Percentiles rank a stretch among this genome's conserved stretches.
phyloP scores from a whole-genome alignment of 805 yeast genomes.

The Metschnikowia peoriensis region DNA sequence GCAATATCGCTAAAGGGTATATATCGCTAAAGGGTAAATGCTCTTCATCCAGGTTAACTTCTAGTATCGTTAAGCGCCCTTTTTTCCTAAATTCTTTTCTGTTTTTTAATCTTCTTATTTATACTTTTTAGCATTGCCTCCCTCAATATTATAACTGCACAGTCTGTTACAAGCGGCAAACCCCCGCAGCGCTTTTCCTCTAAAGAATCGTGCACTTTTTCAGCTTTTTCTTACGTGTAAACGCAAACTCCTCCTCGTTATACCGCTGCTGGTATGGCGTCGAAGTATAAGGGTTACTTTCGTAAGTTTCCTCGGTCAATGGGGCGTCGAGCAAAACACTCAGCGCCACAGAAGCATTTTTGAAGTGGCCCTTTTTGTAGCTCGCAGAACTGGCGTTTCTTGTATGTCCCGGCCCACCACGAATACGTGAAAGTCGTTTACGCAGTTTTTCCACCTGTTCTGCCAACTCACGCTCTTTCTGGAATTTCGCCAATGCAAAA shows the following conservation, averaged over 20 bases:
- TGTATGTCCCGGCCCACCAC: constrained; percentile 24
- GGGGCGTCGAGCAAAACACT: constrained; percentile 40
- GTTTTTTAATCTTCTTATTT: too few species aligned
- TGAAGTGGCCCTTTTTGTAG: constrained; percentile 35
- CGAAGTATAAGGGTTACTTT: constrained; percentile 35
- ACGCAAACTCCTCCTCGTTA: constrained; percentile 43
- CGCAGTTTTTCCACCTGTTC: constrained; percentile 37
- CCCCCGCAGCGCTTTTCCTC: neutral
- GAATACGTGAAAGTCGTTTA: constrained; percentile 35
- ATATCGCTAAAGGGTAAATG: too few species aligned
- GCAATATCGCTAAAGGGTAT: too few species aligned
- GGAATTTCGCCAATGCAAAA: constrained; percentile 49
- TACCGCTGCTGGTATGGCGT: constrained; percentile 21
- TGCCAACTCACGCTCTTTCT: constrained; percentile 33
- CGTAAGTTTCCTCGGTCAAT: constrained; percentile 32
- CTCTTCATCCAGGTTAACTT: too few species aligned
- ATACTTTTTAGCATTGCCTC: too few species aligned
- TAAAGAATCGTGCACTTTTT: constrained; percentile 30
- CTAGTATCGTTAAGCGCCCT: too few species aligned
- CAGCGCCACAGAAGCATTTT: constrained; percentile 37
- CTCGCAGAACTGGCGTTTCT: constrained; percentile 19
- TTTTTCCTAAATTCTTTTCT: too few species aligned
- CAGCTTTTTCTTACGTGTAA: constrained; percentile 32
- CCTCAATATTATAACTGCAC: too few species aligned
- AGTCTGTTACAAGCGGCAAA: too few species aligned